Base-by-base conservation (phyloP, 1,139 yeast genomes). In the Meyerozyma athensensis region DNA sequence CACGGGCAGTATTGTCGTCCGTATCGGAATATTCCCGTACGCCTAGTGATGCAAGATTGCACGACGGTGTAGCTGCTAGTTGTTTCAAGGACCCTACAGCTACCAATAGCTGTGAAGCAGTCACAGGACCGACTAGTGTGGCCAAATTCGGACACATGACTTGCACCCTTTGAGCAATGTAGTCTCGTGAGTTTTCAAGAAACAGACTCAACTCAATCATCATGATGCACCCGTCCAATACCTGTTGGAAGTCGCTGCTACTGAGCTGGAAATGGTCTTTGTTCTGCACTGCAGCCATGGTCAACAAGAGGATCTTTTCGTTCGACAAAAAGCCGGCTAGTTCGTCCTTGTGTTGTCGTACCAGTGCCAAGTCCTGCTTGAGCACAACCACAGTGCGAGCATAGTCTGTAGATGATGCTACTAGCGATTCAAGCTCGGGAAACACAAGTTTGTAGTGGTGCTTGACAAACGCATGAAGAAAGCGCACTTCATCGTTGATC, bases 1-100 rank as follows among this genome's bases (percentile, higher is more conserved):
- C 6, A 42, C 43, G 3, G 52, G 49, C 32, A 48, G 51, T 12
- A 32, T 26, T 30, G 39, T 39, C 5, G 57, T 54, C 30, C 52
- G 56, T 0, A 70, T 54, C 17, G 77, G 71, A 16, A 78, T 60
- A 42, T 16, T 75, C 72, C 46, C 77, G 75, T 13, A 80, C 77
- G 0, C 97, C 97, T 28, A 87, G 57, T 0, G 95, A 77, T 0
- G 96, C 81, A 7, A 92, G 53, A 53, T 92, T 92, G 48, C 97
- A 85, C 4, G 95, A 73, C 0, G 97, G 96, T 0, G 87, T 78
- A 26, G 64, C 62, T 3, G 90, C 78, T 10, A 92, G 59, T 9
- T 77, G 81, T n/a, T 65, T 63, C 9, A 92, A 56, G 0, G 96
- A 89, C 2, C 96, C 95, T 0, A 79, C 65, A 17, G 77, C 71